Conservation (phyloP, 192 early-diverging fungal genomes). For the Coemansia guatemalensis region DNA sequence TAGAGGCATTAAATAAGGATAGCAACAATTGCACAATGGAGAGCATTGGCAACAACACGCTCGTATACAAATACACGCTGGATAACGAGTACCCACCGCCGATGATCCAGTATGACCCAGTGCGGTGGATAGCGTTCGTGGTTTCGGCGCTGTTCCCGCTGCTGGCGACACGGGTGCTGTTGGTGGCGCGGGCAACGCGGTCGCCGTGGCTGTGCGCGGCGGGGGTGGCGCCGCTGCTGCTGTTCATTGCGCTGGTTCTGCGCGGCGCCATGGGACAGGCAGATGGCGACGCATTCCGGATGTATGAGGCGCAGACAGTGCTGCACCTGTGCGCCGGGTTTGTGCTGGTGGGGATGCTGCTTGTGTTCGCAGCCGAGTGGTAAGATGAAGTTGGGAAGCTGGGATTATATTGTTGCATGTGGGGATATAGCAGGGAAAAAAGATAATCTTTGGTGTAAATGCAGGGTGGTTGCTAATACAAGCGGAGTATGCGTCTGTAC, state of each 20-base stretch:
- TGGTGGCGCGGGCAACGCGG: constrained; percentile 19
- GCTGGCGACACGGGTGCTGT: constrained; percentile 27
- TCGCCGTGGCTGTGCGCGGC: constrained; percentile 34
- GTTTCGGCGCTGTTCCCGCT: constrained; percentile 37
- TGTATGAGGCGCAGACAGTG: constrained; percentile 42
- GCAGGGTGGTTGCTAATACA: background rate
- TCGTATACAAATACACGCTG: constrained; percentile 47
- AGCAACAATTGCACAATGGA: background rate
- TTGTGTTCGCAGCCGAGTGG: constrained; percentile 37
- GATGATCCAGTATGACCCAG: constrained; percentile 41
- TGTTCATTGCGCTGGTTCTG: constrained; percentile 40
- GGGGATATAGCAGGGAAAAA: background rate
- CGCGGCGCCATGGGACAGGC: constrained; percentile 39
- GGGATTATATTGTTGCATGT: background rate
- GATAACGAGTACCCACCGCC: constrained; percentile 50
- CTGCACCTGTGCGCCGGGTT: constrained; percentile 37
- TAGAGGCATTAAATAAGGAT: background rate
- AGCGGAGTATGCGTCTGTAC: constrained; percentile 1
- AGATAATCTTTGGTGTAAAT: background rate
- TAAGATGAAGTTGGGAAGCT: background rate
- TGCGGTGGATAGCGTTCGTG: constrained; percentile 48
- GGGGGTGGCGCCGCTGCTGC: constrained; percentile 25
- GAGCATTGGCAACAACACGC: constrained; percentile 20
- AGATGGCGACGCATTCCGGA: constrained; percentile 37
- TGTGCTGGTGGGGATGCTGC: constrained; percentile 30